A percentile compares a stretch with the other conserved stretches of the same genome.
Conservation (phyloP, 106 monocot species). For the Acanthochlamys bracteata region DNA sequence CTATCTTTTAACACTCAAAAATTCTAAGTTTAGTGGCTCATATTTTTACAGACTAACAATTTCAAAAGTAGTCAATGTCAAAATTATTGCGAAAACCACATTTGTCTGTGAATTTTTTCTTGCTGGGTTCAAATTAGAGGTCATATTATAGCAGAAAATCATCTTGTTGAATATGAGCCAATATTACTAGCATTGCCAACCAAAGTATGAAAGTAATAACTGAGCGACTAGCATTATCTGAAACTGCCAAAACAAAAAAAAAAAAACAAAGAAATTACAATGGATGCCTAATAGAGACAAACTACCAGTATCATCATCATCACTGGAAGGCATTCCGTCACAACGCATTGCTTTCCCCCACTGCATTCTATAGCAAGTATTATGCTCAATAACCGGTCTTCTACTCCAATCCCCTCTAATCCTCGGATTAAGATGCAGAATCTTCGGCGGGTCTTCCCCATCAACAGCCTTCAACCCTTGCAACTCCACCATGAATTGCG, state of each 20-base stretch:
- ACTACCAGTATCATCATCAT: constrained; percentile 42
- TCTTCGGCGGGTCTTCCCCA: constrained; percentile 75
- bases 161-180: too few relatives aligned
- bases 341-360: constrained; percentile 79
- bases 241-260: neutral
- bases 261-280: neutral
- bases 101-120: too few relatives aligned
- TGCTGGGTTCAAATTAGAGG: too few relatives aligned
- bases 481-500: constrained; percentile 87
- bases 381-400: constrained; percentile 64
- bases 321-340: constrained; percentile 43
- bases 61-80: too few relatives aligned
- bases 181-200: too few relatives aligned
- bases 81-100: too few relatives aligned
- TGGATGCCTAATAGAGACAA: neutral
- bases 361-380: constrained; percentile 85
- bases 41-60: too few relatives aligned
- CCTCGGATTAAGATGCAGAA: constrained; percentile 77
- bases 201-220: too few relatives aligned
- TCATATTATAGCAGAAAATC: too few relatives aligned
- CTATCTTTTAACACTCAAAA: neutral
- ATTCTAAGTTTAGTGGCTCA: neutral
- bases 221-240: too few relatives aligned
- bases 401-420: constrained; percentile 75
- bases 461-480: constrained; percentile 77